These are phyloP conservation scores for Lactarius sp. DNA, from an alignment of 768 basidiomycete species.

Conservation along the genomic window DNA sequence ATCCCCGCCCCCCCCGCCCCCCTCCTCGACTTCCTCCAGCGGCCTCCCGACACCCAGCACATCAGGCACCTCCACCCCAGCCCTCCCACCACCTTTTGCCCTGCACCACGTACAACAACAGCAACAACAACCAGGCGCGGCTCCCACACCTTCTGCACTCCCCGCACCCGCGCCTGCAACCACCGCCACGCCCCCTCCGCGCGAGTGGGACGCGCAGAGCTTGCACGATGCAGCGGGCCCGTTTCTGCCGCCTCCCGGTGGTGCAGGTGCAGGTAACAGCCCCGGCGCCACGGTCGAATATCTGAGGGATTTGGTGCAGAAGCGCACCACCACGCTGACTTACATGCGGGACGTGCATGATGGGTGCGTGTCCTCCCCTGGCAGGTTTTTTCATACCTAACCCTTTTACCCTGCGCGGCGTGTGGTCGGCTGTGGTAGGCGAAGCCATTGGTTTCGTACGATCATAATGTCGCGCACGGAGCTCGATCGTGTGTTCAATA, in stretches of 20 bases:
- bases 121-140: background rate
- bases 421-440: constrained; percentile 50
- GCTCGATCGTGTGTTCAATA: constrained; percentile 70
- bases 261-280: constrained; percentile 7
- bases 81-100: constrained; percentile 24
- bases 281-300: constrained; percentile 70
- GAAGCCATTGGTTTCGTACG: constrained; percentile 85
- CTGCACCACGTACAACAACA: constrained; percentile 2
- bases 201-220: constrained; percentile 75
- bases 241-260: background rate
- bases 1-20: background rate
- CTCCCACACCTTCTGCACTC: background rate
- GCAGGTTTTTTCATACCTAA: background rate
- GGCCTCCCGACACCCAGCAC: constrained; percentile 24
- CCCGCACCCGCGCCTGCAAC: too few species aligned
- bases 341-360: constrained; percentile 84
- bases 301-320: constrained; percentile 73
- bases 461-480: constrained; percentile 71
- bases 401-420: background rate
- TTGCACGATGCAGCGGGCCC: constrained; percentile 39
- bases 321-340: constrained; percentile 78
- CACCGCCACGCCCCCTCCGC: constrained; percentile 24
- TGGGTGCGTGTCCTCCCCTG: constrained; percentile 49
- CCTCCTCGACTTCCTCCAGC: constrained; percentile 22
- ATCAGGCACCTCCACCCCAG: constrained; percentile 26